Evolutionary conservation across 768 basidiomycete species (phyloP).

Genomic region (Leccinum ochraceum): DNA sequence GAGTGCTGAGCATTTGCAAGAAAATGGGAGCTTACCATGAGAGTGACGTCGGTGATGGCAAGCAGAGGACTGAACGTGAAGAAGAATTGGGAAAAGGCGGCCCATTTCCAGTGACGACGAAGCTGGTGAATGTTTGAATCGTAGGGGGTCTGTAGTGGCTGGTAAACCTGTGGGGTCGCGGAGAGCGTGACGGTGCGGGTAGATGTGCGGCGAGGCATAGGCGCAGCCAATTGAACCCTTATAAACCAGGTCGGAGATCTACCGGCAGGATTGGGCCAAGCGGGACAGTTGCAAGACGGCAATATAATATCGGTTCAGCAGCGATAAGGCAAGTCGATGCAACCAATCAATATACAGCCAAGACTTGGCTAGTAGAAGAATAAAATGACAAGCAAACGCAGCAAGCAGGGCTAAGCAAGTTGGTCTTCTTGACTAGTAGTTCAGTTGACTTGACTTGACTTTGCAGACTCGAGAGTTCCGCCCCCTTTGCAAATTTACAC

Average conservation of each 20-base stretch:
- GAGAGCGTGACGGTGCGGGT: conserved; percentile 37
- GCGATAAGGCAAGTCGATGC: conserved; percentile 25
- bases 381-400: conserved; percentile 9
- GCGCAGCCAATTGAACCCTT: conserved; percentile 37
- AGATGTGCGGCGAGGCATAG: conserved; percentile 61
- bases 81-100: conserved; percentile 88
- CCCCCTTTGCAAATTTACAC: conserved; percentile 16
- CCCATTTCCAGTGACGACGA: conserved; percentile 89
- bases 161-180: conserved; percentile 32
- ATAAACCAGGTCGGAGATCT: conserved; percentile 41
- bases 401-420: neutral
- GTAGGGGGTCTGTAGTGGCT: conserved; percentile 29
- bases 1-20: neutral
- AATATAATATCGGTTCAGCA: conserved; percentile 21
- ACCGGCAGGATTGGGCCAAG: conserved; percentile 28
- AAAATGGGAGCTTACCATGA: conserved; percentile 48
- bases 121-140: conserved; percentile 52
- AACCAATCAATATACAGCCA: conserved; percentile 20
- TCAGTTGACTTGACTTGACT: conserved; percentile 2
- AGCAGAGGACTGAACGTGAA: conserved; percentile 79
- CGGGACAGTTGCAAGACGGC: conserved; percentile 17
- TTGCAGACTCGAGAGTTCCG: neutral
- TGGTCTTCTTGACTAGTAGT: neutral
- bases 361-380: conserved; percentile 15
- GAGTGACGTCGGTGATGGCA: conserved; percentile 66